A percentile compares a stretch with the other conserved stretches of the same genome.
These are phyloP conservation scores for Cinnamomum micranthum DNA, from an alignment of 164 flowering plant genomes.

Conservation along the genomic window DNA sequence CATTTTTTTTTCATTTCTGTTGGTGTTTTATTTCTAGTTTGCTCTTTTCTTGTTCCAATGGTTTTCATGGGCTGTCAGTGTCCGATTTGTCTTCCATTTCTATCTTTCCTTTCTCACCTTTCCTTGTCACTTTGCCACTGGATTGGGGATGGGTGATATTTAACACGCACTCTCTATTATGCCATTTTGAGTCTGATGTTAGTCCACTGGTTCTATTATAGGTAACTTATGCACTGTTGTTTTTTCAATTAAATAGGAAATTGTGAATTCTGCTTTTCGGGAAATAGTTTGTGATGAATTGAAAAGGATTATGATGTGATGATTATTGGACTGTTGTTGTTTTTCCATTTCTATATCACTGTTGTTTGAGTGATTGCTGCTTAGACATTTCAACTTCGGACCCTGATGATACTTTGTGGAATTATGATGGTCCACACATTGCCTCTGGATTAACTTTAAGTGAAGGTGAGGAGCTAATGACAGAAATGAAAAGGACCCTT, in stretches of 20 bases:
- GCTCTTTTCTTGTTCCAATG: background rate
- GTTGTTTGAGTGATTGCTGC: constrained; percentile 15
- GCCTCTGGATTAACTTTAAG: constrained; percentile 32
- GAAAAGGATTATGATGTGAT: constrained; percentile 28
- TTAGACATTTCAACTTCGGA: constrained; percentile 10
- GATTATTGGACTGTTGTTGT: too few relatives aligned
- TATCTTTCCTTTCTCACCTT: too few relatives aligned
- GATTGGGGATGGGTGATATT: too few relatives aligned
- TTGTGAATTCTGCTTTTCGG: constrained; percentile 45
- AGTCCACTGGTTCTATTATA: too few relatives aligned
- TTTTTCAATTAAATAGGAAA: constrained; percentile 33
- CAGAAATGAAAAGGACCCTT: constrained; percentile 81
- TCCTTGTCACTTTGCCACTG: too few relatives aligned
- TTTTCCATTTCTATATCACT: constrained; percentile 8
- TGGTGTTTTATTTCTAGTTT: background rate
- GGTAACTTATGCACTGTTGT: background rate
- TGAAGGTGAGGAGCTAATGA: constrained; percentile 69
- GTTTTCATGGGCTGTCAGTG: too few relatives aligned
- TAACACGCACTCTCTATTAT: too few relatives aligned
- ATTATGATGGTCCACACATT: constrained; percentile 56
- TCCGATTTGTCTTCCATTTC: too few relatives aligned
- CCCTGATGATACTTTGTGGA: constrained; percentile 60
- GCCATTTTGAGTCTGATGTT: too few relatives aligned
- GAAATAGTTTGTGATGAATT: constrained; percentile 79
- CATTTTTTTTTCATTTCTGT: background rate